Conservation (phyloP, 306 rosid genomes). For the Quercus alba region DNA sequence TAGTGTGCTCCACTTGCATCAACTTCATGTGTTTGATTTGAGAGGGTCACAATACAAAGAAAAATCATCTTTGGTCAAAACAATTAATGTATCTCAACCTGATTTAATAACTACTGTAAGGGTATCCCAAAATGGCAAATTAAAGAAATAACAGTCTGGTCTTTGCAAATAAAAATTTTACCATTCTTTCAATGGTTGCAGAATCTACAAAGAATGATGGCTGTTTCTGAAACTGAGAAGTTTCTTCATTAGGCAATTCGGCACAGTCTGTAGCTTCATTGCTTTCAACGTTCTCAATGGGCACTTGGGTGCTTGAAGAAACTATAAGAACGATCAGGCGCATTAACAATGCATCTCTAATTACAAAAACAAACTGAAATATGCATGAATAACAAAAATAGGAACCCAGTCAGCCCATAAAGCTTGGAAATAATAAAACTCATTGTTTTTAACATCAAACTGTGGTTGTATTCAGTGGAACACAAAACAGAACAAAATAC, state of each 20-base stretch:
- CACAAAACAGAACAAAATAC: not conserved
- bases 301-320: slow-evolving; percentile 39
- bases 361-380: slow-evolving; percentile 1
- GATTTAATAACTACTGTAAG: not conserved
- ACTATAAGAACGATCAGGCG: slow-evolving; percentile 46
- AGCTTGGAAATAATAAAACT: slow-evolving; percentile 12
- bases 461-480: not conserved
- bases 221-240: slow-evolving; percentile 37
- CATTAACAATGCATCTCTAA: slow-evolving; percentile 10
- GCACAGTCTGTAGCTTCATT: slow-evolving; percentile 40
- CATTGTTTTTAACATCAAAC: not conserved
- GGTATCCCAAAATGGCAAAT: slow-evolving; percentile 15
- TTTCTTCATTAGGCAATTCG: slow-evolving; percentile 37
- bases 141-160: not conserved
- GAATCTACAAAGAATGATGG: slow-evolving; percentile 43
- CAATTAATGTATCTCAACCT: slow-evolving; percentile 1
- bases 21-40: slow-evolving; percentile 1
- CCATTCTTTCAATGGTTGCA: slow-evolving; percentile 44
- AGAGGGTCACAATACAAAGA: not conserved
- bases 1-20: not conserved
- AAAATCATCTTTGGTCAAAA: not conserved
- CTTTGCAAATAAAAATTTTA: slow-evolving; percentile 17
- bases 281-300: slow-evolving; percentile 36
- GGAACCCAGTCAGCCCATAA: slow-evolving; percentile 4
- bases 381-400: slow-evolving; percentile 1